Conservation (phyloP, 768 basidiomycete species). For the Mycena polygramma region DNA sequence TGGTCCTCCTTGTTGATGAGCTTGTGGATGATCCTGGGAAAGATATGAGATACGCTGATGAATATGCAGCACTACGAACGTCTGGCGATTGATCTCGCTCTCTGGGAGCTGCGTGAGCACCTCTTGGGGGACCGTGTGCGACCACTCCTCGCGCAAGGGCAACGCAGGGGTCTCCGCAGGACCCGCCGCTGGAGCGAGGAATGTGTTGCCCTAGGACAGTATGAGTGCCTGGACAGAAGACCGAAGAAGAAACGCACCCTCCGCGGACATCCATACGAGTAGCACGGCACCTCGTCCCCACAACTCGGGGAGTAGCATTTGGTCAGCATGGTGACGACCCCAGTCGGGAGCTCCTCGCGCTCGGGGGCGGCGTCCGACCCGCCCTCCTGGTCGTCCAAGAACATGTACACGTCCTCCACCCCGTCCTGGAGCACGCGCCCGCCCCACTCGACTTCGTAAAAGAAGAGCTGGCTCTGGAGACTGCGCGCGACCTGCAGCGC, state of each 20-base stretch:
- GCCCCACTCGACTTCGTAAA: slow-evolving; percentile 98
- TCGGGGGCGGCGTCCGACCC: slow-evolving; percentile 70
- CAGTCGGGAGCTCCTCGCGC: slow-evolving; percentile 83
- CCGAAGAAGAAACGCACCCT: slow-evolving; percentile 43
- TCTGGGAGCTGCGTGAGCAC: slow-evolving; percentile 67
- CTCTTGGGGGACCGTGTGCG: slow-evolving; percentile 57
- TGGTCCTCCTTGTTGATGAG: slow-evolving; percentile 91
- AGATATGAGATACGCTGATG: background rate
- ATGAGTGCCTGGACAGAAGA: background rate
- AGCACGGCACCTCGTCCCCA: slow-evolving; percentile 83
- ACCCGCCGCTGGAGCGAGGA: slow-evolving; percentile 19
- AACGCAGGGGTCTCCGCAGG: slow-evolving; percentile 48
- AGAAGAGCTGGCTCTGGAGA: slow-evolving; percentile 89
- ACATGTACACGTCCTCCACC: slow-evolving; percentile 95
- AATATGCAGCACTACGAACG: slow-evolving; percentile 48
- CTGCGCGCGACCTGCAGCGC: slow-evolving; percentile 92
- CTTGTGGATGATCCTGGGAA: slow-evolving; percentile 81
- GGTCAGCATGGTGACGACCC: slow-evolving; percentile 90
- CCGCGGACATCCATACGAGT: slow-evolving; percentile 85
- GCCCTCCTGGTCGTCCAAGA: slow-evolving; percentile 85
- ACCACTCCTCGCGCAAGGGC: slow-evolving; percentile 57
- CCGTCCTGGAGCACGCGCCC: slow-evolving; percentile 85
- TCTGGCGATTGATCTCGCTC: slow-evolving; percentile 88
- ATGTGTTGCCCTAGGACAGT: slow-evolving; percentile 10
- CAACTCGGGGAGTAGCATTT: slow-evolving; percentile 93